A percentile compares a stretch with the other conserved stretches of the same genome.
Evolutionary conservation across 441 rosid species (phyloP).

Genomic region (Raphanus hybrid): DNA sequence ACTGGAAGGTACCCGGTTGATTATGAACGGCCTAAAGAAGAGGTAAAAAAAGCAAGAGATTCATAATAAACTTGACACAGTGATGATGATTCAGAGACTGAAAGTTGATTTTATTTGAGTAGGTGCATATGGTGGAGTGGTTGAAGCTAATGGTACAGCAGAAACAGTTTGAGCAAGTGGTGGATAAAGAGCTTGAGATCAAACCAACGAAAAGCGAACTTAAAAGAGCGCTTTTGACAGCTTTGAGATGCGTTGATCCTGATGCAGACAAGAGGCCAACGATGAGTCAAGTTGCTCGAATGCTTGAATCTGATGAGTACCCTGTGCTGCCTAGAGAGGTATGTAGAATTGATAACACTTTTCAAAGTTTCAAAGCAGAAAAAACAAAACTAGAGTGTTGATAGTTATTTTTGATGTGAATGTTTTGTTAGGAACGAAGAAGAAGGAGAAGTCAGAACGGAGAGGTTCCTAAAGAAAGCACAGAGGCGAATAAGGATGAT

Average conservation of each 20-base stretch:
- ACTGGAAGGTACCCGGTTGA: slow-evolving; percentile 98
- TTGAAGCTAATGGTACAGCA: slow-evolving; percentile 76
- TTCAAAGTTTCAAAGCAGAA: background rate
- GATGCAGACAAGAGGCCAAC: slow-evolving; percentile 75
- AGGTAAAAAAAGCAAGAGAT: slow-evolving; percentile 50
- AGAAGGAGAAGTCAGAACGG: slow-evolving; percentile 38
- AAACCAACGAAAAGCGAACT: slow-evolving; percentile 69
- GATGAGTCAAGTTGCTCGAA: slow-evolving; percentile 83
- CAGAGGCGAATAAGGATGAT: slow-evolving; percentile 57
- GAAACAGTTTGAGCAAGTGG: slow-evolving; percentile 70
- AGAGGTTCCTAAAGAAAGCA: slow-evolving; percentile 49
- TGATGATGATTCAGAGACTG: background rate
- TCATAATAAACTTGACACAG: background rate
- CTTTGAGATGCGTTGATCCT: slow-evolving; percentile 83
- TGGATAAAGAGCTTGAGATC: slow-evolving; percentile 64
- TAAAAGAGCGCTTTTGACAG: slow-evolving; percentile 74
- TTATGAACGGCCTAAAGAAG: slow-evolving; percentile 79
- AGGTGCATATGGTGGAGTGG: slow-evolving; percentile 89
- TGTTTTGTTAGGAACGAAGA: slow-evolving; percentile 72
- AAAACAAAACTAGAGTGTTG: background rate
- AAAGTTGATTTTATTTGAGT: slow-evolving; percentile 25
- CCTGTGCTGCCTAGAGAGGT: slow-evolving; percentile 75
- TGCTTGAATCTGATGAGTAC: slow-evolving; percentile 84
- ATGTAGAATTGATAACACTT: background rate
- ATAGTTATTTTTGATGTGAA: background rate